phyloP scores from a whole-genome alignment of 345 rosid genomes.

The Cardamine resedifolia region DNA sequence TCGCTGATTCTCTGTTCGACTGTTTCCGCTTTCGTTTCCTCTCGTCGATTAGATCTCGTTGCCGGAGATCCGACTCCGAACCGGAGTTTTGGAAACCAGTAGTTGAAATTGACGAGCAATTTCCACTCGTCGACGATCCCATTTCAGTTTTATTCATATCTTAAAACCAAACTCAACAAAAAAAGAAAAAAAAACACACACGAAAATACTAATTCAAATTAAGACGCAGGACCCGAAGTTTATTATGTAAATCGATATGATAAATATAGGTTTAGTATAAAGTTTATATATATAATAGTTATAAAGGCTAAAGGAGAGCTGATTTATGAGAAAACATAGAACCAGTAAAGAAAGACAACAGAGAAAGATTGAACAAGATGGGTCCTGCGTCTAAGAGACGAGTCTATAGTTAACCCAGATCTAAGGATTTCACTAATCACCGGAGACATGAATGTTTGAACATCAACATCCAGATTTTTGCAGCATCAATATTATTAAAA shows the following conservation, averaged over 20 bases:
- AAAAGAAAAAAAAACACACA: background rate
- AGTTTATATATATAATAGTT: background rate
- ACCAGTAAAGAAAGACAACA: constrained; percentile 92
- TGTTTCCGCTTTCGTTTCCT: constrained; percentile 74
- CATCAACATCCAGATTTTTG: constrained; percentile 36
- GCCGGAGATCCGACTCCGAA: constrained; percentile 58
- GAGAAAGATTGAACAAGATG: constrained; percentile 99
- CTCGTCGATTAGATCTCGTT: constrained; percentile 46
- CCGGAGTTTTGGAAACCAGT: constrained; percentile 47
- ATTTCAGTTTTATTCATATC: constrained; percentile 44
- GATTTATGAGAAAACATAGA: constrained; percentile 81
- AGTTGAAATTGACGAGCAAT: constrained; percentile 29
- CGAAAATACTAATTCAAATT: background rate
- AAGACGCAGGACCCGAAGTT: constrained; percentile 27
- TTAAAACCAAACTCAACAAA: background rate
- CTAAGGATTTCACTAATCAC: constrained; percentile 43
- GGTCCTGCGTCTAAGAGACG: constrained; percentile 80
- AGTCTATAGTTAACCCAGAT: constrained; percentile 50
- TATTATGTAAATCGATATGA: background rate
- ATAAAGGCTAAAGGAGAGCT: constrained; percentile 25
- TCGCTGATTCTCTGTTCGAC: constrained; percentile 87
- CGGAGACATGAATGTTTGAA: constrained; percentile 43
- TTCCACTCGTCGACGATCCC: constrained; percentile 50
- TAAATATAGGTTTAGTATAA: background rate
- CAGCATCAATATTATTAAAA: constrained; percentile 16